These are phyloP conservation scores for Cetraspora pellucida DNA, from an alignment of 192 early-diverging fungal species.

Conservation along the genomic window DNA sequence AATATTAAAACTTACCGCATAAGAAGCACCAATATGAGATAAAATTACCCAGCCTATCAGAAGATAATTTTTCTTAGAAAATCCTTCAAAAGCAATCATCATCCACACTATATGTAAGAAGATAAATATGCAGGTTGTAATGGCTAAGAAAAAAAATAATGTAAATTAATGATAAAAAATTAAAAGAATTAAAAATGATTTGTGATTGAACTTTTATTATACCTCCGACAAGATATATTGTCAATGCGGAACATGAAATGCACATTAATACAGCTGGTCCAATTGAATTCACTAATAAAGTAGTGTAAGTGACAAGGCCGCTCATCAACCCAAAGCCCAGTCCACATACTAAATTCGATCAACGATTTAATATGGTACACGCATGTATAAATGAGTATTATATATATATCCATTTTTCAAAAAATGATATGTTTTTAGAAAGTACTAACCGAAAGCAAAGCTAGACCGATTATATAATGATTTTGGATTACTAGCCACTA, in stretches of 20 bases:
- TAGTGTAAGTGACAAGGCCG: constrained; percentile 68
- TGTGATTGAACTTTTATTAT: constrained; percentile 16
- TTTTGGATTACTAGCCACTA: constrained; percentile 62
- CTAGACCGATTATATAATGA: constrained; percentile 64
- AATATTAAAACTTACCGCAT: constrained; percentile 39
- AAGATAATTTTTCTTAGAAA: constrained; percentile 41
- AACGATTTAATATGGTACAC: no score
- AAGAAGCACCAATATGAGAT: constrained; percentile 71
- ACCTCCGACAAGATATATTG: constrained; percentile 73
- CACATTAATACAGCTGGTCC: constrained; percentile 72
- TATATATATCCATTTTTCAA: no score
- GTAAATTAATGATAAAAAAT: neutral
- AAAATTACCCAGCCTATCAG: constrained; percentile 56
- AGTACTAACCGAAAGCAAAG: constrained; percentile 61
- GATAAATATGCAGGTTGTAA: constrained; percentile 70
- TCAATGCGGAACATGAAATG: constrained; percentile 59
- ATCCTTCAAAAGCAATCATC: constrained; percentile 75
- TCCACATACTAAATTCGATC: constrained; percentile 52
- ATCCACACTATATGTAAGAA: constrained; percentile 75
- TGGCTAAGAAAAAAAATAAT: constrained; percentile 47
- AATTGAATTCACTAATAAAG: constrained; percentile 66
- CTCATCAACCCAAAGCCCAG: constrained; percentile 75
- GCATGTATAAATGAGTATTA: no score
- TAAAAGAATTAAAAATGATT: neutral
- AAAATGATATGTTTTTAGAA: no score